Base-by-base conservation (phyloP, 495 filamentous ascomycete species). In the Cenococcum geophilum region DNA sequence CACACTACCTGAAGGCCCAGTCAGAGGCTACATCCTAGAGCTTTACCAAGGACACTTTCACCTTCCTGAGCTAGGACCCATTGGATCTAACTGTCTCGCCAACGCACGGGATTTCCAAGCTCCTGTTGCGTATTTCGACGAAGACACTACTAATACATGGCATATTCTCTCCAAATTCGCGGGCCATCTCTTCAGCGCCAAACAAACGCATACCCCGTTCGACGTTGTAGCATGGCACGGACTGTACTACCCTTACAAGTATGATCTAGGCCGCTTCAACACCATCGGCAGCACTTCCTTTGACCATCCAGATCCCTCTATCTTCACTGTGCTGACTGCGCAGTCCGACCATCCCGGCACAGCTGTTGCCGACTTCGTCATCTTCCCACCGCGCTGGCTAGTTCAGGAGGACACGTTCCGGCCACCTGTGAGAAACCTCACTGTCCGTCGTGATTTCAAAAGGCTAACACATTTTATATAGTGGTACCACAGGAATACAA, bases 21-120 rank as follows among this genome's bases (percentile, higher is more conserved):
- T 85, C 2, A 78, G 89, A 64, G 91, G 91, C 52, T 96, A 95
- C 71, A 88, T 91, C 25, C 81, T 92, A 42, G 91, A 96, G 74
- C 78, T 95, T 3, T 95, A 92, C 74, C 84, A 90, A 63, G 86
- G 86, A 22, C 89, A 93, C 74, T 96, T 89, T 72, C 71, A 82
- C 55, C 86, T 96, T 6, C 91, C 91, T 0, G 91, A 95, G 67
- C 79, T 96, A 3, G 91, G 91, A 1, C 91, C 91, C 37, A 95
- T 96, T 66, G 91, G 91, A 5, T 88, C 85, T 50, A 92, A 92
- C 69, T 80, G 91, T 45, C 84, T 96, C 4, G 91, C 91, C 63
- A 96, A 96, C 68, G 81, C 84, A 0, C 84, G 91, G 14, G 91
- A 96, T 71, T 96, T 96, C 76, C 89, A 95, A 74, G 83, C 83